Base-by-base conservation (phyloP, 495 filamentous ascomycete genomes). In the Geopyxis carbonaria region DNA sequence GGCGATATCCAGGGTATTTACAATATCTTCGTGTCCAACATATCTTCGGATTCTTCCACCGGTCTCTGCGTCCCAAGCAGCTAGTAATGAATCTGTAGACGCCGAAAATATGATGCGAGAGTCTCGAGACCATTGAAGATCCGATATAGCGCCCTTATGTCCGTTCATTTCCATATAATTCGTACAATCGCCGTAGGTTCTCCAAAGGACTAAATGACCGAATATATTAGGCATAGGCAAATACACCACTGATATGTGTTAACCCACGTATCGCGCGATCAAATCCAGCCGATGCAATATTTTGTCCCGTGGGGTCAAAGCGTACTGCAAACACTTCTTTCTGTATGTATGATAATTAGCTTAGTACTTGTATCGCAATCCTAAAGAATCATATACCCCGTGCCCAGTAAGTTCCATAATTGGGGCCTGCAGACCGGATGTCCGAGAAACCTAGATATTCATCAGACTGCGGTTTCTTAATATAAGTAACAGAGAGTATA, bases 41-140 rank as follows among this genome's bases (percentile, higher is more conserved):
- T 99, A 89, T 48, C 84, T 69, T 42, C 89, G 74, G 67, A 95
- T 89, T 52, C 89, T 73, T 31, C 70, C 63, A 1, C 85, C 84
- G 3, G 81, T 84, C 43, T 87, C 83, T 15, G 89, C 57, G 55
- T 99, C 86, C 89, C 89, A 99, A 57, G 81, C 92, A 27, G 85
- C 85, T 25, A 99, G 64, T n/a, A 51, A 30, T 22, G 42, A 40
- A 43, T 79, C 82, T 66, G 72, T 80, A 27, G 86, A 93, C 21
- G 86, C 86, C 22, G 91, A 93, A 55, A 89, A 94, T 44, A 99
- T 59, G 34, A 84, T 76, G 51, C 75, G 71, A 22, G 83, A 89
- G 60, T 95, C 86, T 57, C 89, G 78, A 4, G 89, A 91, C 91
- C 91, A 99, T 55, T 89, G 80, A 18, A 99, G 66, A 59, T 95